Evolutionary conservation across 2,329 filamentous ascomycete species (phyloP), one percentile per base, ranked within the genome.

Genomic region (Epichloe uncinata): DNA sequence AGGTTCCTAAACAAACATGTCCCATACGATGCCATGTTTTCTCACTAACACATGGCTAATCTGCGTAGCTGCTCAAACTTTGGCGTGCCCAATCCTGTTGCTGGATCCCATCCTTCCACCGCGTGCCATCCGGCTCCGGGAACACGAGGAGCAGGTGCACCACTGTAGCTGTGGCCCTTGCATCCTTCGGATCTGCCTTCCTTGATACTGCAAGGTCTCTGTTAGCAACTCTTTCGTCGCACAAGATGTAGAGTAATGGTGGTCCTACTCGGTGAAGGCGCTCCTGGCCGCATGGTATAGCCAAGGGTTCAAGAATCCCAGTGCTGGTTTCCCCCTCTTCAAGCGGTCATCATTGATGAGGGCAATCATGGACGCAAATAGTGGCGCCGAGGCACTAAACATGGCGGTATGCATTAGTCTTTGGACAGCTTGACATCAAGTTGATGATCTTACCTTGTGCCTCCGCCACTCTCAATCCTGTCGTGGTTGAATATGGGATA

Each of bases 281-380:
- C 48, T 35, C 5, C 54, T 45, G 1, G 62, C 64, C 22, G 57
- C 51, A 8, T 60, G 58, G 56, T 82, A 82, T 15, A 83, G 63
- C 73, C 75, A 79, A 1, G 79, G 78, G 60, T 82, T 82, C 26
- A 83, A 61, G 57, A 81, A 82, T 1, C 79, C 79, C 57, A 83
- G 63, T 0, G 68, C 58, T 6, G 72, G 61, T 59, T 73, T 73
- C 1, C 77, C 76, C n/a, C 68, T 66, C 15, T 73, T 66, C 45
- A 84, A 63, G 34, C 81, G 70, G 20, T 77, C 74, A 52, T 81
- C 78, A 59, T 87, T 87, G 47, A 87, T 63, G 37, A 85, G 71
- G 1, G 77, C 72, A 45, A 87, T 67, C 54, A 87, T 73, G 13
- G 73, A 74, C 0, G 82, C 81, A 46, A 83, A 74, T 0, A 80